A percentile compares a stretch with the other conserved stretches of the same genome.
These are phyloP conservation scores for Trichothecium sympodiale DNA, from an alignment of 2,329 filamentous ascomycete species.

Conservation along the genomic window DNA sequence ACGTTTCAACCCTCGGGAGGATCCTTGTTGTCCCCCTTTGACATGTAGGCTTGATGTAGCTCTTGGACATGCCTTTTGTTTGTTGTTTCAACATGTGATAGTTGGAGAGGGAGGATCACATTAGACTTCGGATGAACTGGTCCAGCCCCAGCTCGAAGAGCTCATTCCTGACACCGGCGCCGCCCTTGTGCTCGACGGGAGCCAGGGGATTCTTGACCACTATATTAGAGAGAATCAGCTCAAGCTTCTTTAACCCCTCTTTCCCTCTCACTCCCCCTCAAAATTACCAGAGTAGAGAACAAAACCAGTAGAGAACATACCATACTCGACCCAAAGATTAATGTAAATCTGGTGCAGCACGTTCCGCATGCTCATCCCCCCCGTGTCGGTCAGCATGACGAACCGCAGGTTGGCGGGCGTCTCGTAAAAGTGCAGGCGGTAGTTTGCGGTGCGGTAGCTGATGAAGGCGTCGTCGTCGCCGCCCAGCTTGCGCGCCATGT, in stretches of 20 bases:
- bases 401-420: slow-evolving; percentile 93
- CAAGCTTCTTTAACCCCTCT: not conserved
- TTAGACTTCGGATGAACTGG: slow-evolving; percentile 60
- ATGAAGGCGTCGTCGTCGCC: slow-evolving; percentile 93
- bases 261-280: not conserved
- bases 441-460: slow-evolving; percentile 83
- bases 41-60: too few species aligned
- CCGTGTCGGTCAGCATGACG: slow-evolving; percentile 89
- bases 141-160: slow-evolving; percentile 64
- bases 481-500: slow-evolving; percentile 92
- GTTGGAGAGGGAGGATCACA: slow-evolving; percentile 26
- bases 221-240: slow-evolving; percentile 15
- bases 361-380: slow-evolving; percentile 80
- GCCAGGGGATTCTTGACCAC: slow-evolving; percentile 62
- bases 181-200: slow-evolving; percentile 57
- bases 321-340: slow-evolving; percentile 93
- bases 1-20: too few species aligned
- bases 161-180: slow-evolving; percentile 60
- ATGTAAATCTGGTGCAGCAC: slow-evolving; percentile 98
- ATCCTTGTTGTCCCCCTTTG: too few species aligned
- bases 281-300: too few species aligned
- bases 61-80: too few species aligned
- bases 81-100: too few species aligned
- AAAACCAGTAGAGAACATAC: slow-evolving; percentile 42
- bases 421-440: slow-evolving; percentile 99